Base-by-base conservation (phyloP, 495 filamentous ascomycete species). In the Bacidia gigantensis region DNA sequence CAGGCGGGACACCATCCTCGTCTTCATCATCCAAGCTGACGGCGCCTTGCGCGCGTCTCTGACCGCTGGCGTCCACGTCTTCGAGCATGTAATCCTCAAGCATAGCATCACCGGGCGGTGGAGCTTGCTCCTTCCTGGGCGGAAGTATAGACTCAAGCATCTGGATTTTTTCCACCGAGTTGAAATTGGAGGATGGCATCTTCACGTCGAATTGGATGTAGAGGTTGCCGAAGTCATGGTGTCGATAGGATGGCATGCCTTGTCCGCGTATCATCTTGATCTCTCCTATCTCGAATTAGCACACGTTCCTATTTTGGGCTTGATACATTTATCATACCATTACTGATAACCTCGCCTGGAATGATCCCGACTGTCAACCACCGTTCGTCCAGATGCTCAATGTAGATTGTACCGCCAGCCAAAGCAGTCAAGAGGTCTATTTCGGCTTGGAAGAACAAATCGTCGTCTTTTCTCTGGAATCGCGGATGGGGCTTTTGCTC, bases 181-280 rank as follows among this genome's bases (percentile, higher is more conserved):
- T 65, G 56, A 81, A 82, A 7, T 72, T 71, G 5, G 66, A 65
- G 3, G 69, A 64, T 53, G 92, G 92, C 79, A 99, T 96, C 69
- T 93, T 94, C 72, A 99, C 88, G 56, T 86, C 80, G 73, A 99
- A 99, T 66, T 93, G 87, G 64, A 97, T 86, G 71, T 92, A 99
- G 55, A 99, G 79, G 70, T 97, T 99, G 55, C 92, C 92, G 64
- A 77, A 82, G 69, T 95, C 86, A 69, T 99, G 93, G 67, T 97
- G 93, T 54, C 93, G 83, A 69, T 79, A 84, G 0, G 93, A 95
- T 35, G 92, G 92, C 92, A 99, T 99, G 71, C 92, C 92, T 69
- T 99, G 93, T 49, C 89, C 89, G 56, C 84, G 84, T 62, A 99
- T 86, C 67, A 94, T 83, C 76, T 96, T 99, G 60, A 97, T 80